These are phyloP conservation scores for Globisporangium alternatum DNA, from an alignment of 352 stramenopile species.

Conservation along the genomic window DNA sequence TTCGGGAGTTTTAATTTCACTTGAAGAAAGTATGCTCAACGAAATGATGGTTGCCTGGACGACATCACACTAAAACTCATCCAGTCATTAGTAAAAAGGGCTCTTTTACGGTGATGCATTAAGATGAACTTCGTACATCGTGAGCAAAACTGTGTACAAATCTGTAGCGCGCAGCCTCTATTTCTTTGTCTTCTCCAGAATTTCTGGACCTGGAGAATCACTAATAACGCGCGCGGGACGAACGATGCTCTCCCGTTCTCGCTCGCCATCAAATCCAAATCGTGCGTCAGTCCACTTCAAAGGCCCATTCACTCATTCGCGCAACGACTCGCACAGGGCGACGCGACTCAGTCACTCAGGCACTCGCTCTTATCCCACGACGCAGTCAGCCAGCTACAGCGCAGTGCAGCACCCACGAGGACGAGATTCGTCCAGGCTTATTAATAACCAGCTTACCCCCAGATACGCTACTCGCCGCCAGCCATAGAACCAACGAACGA, in stretches of 20 bases:
- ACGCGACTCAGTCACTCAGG: neutral
- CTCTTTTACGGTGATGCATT: neutral
- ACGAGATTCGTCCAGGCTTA: constrained; percentile 2
- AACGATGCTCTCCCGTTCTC: neutral
- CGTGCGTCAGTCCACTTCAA: neutral
- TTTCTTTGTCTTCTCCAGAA: neutral
- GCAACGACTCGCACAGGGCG: neutral
- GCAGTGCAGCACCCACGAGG: neutral
- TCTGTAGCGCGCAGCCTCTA: neutral
- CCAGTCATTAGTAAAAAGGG: neutral
- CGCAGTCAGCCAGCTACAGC: neutral
- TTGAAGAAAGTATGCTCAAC: neutral
- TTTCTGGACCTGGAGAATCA: neutral
- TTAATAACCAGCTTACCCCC: constrained; percentile 1
- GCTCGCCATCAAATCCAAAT: neutral
- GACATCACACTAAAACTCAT: neutral
- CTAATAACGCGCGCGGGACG: neutral
- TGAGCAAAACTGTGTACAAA: neutral
- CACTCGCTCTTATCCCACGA: constrained; percentile 2
- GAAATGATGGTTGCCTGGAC: constrained; percentile 1
- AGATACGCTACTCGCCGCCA: neutral
- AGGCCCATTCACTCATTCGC: neutral
- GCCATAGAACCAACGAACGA: neutral
- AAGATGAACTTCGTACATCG: neutral
- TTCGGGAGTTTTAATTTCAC: neutral